Evolutionary conservation across 257 asterid species (phyloP).

Genomic region (Paraleonurus japonicus): DNA sequence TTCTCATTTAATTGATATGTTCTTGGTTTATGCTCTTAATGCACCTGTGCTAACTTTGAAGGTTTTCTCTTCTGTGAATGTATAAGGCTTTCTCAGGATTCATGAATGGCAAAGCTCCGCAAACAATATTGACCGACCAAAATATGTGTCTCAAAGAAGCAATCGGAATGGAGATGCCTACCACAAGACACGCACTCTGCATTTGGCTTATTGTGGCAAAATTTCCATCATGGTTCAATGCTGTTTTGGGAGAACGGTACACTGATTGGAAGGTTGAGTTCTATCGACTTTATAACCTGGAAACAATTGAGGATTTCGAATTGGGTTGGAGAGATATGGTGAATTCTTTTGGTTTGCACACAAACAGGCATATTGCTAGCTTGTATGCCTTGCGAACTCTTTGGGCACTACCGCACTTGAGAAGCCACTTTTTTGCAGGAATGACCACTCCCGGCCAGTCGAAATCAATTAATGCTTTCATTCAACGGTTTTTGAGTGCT

Average conservation of each 20-base stretch:
- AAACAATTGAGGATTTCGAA: conserved; percentile 78
- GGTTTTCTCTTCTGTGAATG: conserved; percentile 31
- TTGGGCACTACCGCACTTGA: conserved; percentile 94
- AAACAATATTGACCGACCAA: conserved; percentile 89
- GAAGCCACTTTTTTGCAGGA: conserved; percentile 95
- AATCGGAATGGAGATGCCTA: conserved; percentile 77
- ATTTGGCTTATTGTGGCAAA: conserved; percentile 91
- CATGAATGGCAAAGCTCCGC: conserved; percentile 94
- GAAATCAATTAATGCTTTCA: conserved; percentile 85
- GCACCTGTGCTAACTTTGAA: conserved; percentile 22
- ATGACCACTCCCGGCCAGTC: conserved; percentile 80
- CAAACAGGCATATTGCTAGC: conserved; percentile 82
- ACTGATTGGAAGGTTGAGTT: conserved; percentile 94
- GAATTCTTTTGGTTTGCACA: conserved; percentile 75
- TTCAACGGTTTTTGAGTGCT: conserved; percentile 93
- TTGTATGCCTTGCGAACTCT: conserved; percentile 70
- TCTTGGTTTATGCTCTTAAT: background rate
- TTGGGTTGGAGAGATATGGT: conserved; percentile 96
- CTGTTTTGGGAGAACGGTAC: conserved; percentile 90
- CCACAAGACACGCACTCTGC: conserved; percentile 92
- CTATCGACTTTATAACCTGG: conserved; percentile 80
- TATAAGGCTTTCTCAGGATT: conserved; percentile 76
- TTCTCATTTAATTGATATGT: conserved; percentile 13
- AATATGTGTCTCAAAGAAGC: conserved; percentile 94
- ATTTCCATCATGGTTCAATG: conserved; percentile 98